Evolutionary conservation across 768 basidiomycete species (phyloP), one percentile per base, ranked within the genome.

Genomic region (Fibroporia radiculosa): DNA sequence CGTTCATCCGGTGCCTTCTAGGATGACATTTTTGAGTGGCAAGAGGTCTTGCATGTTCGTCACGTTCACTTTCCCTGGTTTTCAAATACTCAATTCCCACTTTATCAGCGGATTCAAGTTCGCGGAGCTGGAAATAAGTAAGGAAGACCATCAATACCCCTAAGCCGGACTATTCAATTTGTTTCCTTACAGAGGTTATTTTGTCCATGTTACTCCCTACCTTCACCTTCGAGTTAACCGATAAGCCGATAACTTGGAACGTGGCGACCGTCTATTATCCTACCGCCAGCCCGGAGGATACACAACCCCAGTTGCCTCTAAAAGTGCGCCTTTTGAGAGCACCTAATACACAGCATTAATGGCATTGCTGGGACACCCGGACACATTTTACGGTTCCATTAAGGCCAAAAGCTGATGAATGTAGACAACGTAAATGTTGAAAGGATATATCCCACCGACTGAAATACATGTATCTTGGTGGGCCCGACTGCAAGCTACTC

Each of bases 1-100:
- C 44, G 20, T 36, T 20, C 18, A n/a, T n/a, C n/a, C n/a, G n/a
- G 40, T 10, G 16, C 18, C 20, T 12, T 5, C 19, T 31, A 72
- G 70, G 23, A 67, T 71, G 67, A 71, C 71, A 1, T 74, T 71
- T 55, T 45, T 68, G 10, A 69, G 64, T 26, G 72, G 72, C 16
- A 61, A 64, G 10, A 57, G 71, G 19, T 61, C 70, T 7, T 74
- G 72, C 64, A 71, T 74, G 70, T 71, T n/a, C n/a, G n/a, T n/a
- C n/a, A 39, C 40, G 69, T 62, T 19, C 2, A 6, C 5, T 11
- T 8, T 27, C 41, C 12, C 41, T n/a, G 16, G 5, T 32, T 24
- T 16, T 32, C 40, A n/a, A 6, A 19, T n/a, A 27, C 40, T 41
- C 8, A 41, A n/a, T 20, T 19, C 23, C 19, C 19, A 6, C 8